Conservation (phyloP, 345 rosid genomes). For the Carallia brachiata region DNA sequence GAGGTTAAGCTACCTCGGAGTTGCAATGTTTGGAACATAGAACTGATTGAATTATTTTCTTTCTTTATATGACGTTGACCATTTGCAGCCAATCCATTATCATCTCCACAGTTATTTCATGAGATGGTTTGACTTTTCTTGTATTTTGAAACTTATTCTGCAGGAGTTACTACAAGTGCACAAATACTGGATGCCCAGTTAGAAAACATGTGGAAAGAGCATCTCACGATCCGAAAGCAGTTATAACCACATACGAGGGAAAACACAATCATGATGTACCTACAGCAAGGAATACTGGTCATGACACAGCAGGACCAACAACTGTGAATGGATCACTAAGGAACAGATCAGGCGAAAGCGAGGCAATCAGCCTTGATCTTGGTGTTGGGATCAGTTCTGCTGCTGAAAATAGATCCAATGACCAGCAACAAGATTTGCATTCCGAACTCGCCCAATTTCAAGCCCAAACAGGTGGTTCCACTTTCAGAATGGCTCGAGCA, state of each 20-base stretch:
- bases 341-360: conserved; percentile 53
- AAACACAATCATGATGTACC: conserved; percentile 98
- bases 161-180: conserved; percentile 99
- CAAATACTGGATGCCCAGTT: conserved; percentile 87
- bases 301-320: conserved; percentile 54
- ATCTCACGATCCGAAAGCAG: conserved; percentile 97
- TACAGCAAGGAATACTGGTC: conserved; percentile 59
- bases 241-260: conserved; percentile 97
- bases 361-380: conserved; percentile 84
- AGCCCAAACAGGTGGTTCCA: conserved; percentile 38
- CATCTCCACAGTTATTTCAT: not conserved
- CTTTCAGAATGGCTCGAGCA: conserved; percentile 53
- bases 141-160: conserved; percentile 4
- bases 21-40: not conserved
- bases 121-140: not conserved
- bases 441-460: conserved; percentile 42
- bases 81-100: not conserved
- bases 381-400: conserved; percentile 79
- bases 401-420: conserved; percentile 42
- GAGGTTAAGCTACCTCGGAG: too few species aligned
- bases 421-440: conserved; percentile 39
- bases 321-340: conserved; percentile 41
- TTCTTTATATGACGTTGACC: not conserved
- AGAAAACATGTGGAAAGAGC: conserved; percentile 99
- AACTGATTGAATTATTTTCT: not conserved